A percentile compares a stretch with the other conserved stretches of the same genome.
Evolutionary conservation across 306 rosid genomes (phyloP).

Genomic region (Pyrus pyrifolia): DNA sequence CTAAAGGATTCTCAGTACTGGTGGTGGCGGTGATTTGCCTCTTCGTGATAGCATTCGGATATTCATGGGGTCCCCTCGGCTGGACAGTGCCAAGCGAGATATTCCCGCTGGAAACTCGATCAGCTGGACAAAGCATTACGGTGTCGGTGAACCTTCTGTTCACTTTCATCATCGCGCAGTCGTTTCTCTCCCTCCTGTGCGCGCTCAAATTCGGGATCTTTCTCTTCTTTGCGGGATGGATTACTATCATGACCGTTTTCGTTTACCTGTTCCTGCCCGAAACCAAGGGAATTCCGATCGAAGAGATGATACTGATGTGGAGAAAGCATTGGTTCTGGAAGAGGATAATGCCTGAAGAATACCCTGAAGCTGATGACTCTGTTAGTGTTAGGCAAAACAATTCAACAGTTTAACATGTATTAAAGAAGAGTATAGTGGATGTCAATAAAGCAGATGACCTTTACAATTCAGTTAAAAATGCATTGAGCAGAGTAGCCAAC

Average conservation of each 20-base stretch:
- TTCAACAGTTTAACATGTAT: not conserved
- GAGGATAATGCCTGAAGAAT: slow-evolving; percentile 30
- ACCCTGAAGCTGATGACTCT: slow-evolving; percentile 22
- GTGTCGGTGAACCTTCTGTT: slow-evolving; percentile 61
- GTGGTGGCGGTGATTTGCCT: slow-evolving; percentile 72
- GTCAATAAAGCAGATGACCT: not conserved
- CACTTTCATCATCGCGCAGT: slow-evolving; percentile 53
- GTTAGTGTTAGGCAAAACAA: not conserved
- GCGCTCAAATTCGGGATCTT: slow-evolving; percentile 46
- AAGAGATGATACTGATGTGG: slow-evolving; percentile 52
- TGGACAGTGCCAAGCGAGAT: slow-evolving; percentile 77
- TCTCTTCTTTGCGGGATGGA: slow-evolving; percentile 69
- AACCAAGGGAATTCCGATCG: slow-evolving; percentile 63
- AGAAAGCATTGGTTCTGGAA: slow-evolving; percentile 67
- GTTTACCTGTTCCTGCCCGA: slow-evolving; percentile 56
- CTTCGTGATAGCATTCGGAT: slow-evolving; percentile 75
- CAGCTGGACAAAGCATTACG: slow-evolving; percentile 69
- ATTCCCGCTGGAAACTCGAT: slow-evolving; percentile 53
- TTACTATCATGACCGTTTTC: slow-evolving; percentile 53
- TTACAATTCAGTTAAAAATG: not conserved
- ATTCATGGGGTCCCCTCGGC: slow-evolving; percentile 78
- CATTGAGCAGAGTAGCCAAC: not conserved
- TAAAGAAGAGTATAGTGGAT: not conserved
- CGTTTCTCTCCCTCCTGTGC: slow-evolving; percentile 53
- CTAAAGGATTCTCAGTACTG: slow-evolving; percentile 49